Conservation (phyloP, 768 basidiomycete genomes). For the Asterophora parasitica region DNA sequence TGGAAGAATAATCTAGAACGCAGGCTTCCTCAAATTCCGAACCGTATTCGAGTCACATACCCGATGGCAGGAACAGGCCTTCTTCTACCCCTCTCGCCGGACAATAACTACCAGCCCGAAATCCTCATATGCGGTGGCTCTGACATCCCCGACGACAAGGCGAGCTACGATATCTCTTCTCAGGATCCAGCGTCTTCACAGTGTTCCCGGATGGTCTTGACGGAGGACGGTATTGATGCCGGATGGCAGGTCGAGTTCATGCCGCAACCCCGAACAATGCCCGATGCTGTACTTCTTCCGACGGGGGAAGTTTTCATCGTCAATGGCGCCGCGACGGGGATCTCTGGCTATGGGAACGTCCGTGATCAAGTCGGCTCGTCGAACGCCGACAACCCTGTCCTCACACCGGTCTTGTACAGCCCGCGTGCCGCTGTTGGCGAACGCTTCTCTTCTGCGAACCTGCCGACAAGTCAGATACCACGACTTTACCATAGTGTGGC, state of each 20-base stretch:
- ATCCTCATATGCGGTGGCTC: slow-evolving; percentile 79
- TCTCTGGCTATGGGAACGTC: slow-evolving; percentile 78
- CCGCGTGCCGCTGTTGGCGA: slow-evolving; percentile 46
- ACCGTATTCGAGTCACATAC: slow-evolving; percentile 77
- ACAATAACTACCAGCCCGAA: slow-evolving; percentile 60
- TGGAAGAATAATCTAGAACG: slow-evolving; percentile 61
- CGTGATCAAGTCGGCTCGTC: slow-evolving; percentile 62
- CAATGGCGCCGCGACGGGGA: slow-evolving; percentile 71
- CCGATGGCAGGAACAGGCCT: slow-evolving; percentile 75
- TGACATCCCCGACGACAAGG: slow-evolving; percentile 50
- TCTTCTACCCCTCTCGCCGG: slow-evolving; percentile 65
- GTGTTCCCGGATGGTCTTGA: slow-evolving; percentile 66
- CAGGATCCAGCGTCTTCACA: slow-evolving; percentile 70
- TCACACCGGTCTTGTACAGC: slow-evolving; percentile 68
- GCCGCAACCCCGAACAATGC: slow-evolving; percentile 72
- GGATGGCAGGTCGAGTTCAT: slow-evolving; percentile 78
- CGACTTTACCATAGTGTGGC: slow-evolving; percentile 83
- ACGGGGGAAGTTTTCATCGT: slow-evolving; percentile 70
- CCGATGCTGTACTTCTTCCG: slow-evolving; percentile 77
- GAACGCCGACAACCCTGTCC: slow-evolving; percentile 71
- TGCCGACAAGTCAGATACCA: slow-evolving; percentile 65
- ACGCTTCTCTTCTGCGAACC: slow-evolving; percentile 54
- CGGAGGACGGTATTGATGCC: slow-evolving; percentile 52
- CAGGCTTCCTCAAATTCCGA: slow-evolving; percentile 63
- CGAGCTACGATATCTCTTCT: slow-evolving; percentile 62